These are phyloP conservation scores for Hypoxylon crocopeplum DNA, from an alignment of 495 filamentous ascomycete genomes.

Conservation along the genomic window DNA sequence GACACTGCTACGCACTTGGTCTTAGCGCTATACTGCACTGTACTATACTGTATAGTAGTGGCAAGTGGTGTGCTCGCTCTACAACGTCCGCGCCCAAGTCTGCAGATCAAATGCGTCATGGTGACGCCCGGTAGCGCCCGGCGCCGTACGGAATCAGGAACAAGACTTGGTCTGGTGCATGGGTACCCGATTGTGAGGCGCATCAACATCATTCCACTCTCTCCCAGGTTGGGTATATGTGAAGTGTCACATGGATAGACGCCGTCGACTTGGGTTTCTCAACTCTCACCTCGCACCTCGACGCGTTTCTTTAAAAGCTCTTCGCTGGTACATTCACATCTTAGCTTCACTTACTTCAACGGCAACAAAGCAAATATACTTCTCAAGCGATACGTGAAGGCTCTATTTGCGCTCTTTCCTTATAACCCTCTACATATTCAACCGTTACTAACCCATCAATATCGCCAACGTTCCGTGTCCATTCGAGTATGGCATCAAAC, in stretches of 20 bases:
- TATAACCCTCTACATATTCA: background rate
- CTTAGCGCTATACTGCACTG: too few relatives aligned
- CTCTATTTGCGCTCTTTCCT: too few relatives aligned
- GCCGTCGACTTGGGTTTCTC: background rate
- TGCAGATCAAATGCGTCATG: slow-evolving; percentile 14
- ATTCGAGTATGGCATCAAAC: slow-evolving; percentile 19
- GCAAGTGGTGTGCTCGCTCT: too few relatives aligned
- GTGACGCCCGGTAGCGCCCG: background rate
- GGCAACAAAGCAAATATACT: background rate
- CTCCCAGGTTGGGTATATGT: background rate
- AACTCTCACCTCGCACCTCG: background rate
- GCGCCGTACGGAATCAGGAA: too few relatives aligned
- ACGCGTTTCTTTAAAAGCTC: slow-evolving; percentile 1
- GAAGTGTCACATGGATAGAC: background rate
- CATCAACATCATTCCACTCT: slow-evolving; percentile 2
- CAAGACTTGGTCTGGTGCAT: too few relatives aligned
- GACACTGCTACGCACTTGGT: too few relatives aligned
- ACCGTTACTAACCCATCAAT: slow-evolving; percentile 13
- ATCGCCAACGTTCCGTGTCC: background rate
- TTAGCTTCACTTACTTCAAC: background rate
- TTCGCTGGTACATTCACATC: slow-evolving; percentile 4
- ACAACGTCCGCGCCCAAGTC: too few relatives aligned
- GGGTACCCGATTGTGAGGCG: too few relatives aligned
- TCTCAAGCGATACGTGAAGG: background rate
- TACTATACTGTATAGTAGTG: too few relatives aligned